A percentile compares a stretch with the other conserved stretches of the same genome.
Conservation (phyloP, 345 rosid genomes). For the Murraya koenigii region DNA sequence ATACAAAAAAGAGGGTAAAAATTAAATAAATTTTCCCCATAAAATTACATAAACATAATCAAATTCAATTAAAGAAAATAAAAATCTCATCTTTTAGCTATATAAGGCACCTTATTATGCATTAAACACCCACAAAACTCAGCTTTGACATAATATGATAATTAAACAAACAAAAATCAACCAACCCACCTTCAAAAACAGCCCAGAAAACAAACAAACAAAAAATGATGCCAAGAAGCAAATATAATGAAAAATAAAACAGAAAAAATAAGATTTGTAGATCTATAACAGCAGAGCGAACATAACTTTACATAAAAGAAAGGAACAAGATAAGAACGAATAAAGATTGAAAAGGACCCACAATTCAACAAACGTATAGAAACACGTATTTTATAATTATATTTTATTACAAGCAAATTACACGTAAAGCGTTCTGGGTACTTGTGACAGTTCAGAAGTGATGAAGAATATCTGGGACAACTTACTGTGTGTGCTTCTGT, state of each 20-base stretch:
- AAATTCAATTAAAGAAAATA: background rate
- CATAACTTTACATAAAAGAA: background rate
- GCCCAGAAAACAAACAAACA: background rate
- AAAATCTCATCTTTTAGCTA: background rate
- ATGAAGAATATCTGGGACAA: background rate
- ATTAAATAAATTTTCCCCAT: background rate
- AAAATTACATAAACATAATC: background rate
- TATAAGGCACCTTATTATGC: background rate
- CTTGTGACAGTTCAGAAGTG: background rate
- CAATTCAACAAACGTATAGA: background rate
- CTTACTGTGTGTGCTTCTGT: background rate
- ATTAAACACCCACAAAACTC: background rate
- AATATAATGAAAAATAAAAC: background rate
- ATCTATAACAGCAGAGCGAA: background rate
- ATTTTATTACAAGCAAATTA: too few species aligned
- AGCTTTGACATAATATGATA: background rate
- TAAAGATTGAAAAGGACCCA: background rate
- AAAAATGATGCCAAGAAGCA: background rate
- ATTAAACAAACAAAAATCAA: background rate
- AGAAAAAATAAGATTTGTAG: background rate
- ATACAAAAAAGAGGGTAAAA: background rate
- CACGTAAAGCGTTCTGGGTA: background rate
- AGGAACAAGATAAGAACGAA: background rate
- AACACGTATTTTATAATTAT: background rate
- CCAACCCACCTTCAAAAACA: constrained; percentile 6